Base-by-base conservation (phyloP, 2,329 filamentous ascomycete genomes). In the Cordyceps militaris region DNA sequence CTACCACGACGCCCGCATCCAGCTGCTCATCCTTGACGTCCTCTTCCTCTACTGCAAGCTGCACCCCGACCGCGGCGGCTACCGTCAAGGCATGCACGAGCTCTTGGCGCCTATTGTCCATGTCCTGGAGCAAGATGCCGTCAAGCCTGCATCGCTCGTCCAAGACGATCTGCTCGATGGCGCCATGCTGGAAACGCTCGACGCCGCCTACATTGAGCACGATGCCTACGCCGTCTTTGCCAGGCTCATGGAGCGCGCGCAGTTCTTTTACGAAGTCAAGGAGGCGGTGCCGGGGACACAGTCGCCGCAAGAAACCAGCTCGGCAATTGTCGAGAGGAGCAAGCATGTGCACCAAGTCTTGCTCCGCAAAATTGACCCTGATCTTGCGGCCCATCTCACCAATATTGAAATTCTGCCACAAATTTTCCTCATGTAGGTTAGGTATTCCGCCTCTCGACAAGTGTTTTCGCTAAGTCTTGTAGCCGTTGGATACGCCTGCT, bases 41-140 rank as follows among this genome's bases (percentile, higher is more conserved):
- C 78, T 99, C 34, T 99, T 97, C 71, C 82, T 99, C 63, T 97
- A 92, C 73, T 94, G 91, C 74, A 97, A 96, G 71, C 81, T 95
- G 55, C 90, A 97, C 67, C 90, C 90, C 1, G 85, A 87, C 63
- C 80, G 91, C 56, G 91, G 91, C 16, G 91, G 84, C 19, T 99
- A 99, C 69, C 85, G 94, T n/a, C 94, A 99, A 74, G 94, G 94
- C 11, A 99, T 99, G 93, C 94, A 99, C 69, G 94, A 99, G 73
- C 77, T 99, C 44, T 78, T 97, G 14, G 94, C 94, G 0, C 92
- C 94, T 0, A 85, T 99, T 38, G 76, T 97, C 7, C 91, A 91
- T 80, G 88, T 91, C 2, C 76, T 97, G 6, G 85, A 92, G 64
- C 80, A 86, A 64, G 94, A 99, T 73, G 87, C 92, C 7, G 76